These are phyloP conservation scores for Amanita polypyramis DNA, from an alignment of 768 basidiomycete genomes.

Conservation along the genomic window DNA sequence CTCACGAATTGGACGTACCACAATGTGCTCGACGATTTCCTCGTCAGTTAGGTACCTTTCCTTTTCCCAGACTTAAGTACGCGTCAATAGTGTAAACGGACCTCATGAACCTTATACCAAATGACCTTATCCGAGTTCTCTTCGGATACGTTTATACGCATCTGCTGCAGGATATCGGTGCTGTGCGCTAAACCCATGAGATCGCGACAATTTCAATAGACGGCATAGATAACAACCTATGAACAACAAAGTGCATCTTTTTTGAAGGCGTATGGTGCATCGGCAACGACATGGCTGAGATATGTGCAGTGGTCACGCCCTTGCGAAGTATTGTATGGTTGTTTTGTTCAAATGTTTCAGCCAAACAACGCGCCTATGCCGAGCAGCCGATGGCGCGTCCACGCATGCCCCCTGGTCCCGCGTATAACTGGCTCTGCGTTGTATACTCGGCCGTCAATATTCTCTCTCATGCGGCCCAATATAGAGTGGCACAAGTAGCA, in stretches of 20 bases:
- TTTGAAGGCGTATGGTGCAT: slow-evolving; percentile 1
- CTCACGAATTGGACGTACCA: slow-evolving; percentile 33
- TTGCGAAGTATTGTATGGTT: too few species aligned
- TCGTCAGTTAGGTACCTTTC: slow-evolving; percentile 64
- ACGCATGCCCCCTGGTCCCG: slow-evolving; percentile 62
- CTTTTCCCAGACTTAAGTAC: slow-evolving; percentile 26
- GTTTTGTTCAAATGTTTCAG: background rate
- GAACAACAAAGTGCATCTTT: slow-evolving; percentile 18
- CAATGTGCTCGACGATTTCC: slow-evolving; percentile 66
- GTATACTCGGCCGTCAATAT: slow-evolving; percentile 51
- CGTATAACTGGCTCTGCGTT: slow-evolving; percentile 66
- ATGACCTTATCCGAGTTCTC: slow-evolving; percentile 47
- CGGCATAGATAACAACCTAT: slow-evolving; percentile 17
- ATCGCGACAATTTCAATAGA: background rate
- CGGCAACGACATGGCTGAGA: background rate
- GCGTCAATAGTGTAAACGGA: background rate
- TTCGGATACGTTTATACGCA: slow-evolving; percentile 53
- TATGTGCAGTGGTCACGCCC: too few species aligned
- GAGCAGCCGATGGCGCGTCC: too few species aligned
- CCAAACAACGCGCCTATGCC: background rate
- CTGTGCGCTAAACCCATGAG: slow-evolving; percentile 22
- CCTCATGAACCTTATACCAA: slow-evolving; percentile 59
- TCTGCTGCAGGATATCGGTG: slow-evolving; percentile 63
- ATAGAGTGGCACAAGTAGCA: slow-evolving; percentile 36
- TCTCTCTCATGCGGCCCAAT: slow-evolving; percentile 48